Conservation (phyloP, 169 alveolate species). For the Besnoitia besnoiti region DNA sequence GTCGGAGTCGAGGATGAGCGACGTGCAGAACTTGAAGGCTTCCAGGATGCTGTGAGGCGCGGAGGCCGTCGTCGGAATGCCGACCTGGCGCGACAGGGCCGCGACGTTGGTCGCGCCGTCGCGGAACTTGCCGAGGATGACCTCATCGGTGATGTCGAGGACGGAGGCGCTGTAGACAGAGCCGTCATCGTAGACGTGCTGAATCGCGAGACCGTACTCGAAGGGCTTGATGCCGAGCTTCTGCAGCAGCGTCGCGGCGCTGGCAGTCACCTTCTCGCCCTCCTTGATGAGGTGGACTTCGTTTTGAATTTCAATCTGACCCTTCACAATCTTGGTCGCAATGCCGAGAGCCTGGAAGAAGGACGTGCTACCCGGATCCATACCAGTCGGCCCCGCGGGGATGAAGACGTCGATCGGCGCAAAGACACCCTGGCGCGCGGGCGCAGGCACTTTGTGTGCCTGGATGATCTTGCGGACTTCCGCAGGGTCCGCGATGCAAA, state of each 20-base stretch:
- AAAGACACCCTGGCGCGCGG: slow-evolving; percentile 97
- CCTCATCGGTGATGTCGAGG: slow-evolving; percentile 94
- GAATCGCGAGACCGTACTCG: slow-evolving; percentile 94
- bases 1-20: slow-evolving; percentile 94
- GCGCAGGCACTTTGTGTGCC: slow-evolving; percentile 95
- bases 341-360: slow-evolving; percentile 99
- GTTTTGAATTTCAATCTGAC: slow-evolving; percentile 97
- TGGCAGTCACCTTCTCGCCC: slow-evolving; percentile 96
- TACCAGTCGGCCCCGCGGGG: slow-evolving; percentile 99
- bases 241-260: slow-evolving; percentile 96
- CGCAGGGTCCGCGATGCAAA: slow-evolving; percentile 94
- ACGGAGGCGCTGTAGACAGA: slow-evolving; percentile 92
- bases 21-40: slow-evolving; percentile 97
- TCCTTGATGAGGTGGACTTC: slow-evolving; percentile 93
- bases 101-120: slow-evolving; percentile 91
- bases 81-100: slow-evolving; percentile 93
- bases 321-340: slow-evolving; percentile 98
- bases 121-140: slow-evolving; percentile 86
- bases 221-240: slow-evolving; percentile 97
- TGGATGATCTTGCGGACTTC: slow-evolving; percentile 89
- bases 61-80: slow-evolving; percentile 94
- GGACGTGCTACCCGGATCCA: slow-evolving; percentile 99
- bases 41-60: slow-evolving; percentile 94
- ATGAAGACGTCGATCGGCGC: slow-evolving; percentile 97
- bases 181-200: slow-evolving; percentile 95